Base-by-base conservation (phyloP, 1,139 yeast genomes). In the Pichia terricola region DNA sequence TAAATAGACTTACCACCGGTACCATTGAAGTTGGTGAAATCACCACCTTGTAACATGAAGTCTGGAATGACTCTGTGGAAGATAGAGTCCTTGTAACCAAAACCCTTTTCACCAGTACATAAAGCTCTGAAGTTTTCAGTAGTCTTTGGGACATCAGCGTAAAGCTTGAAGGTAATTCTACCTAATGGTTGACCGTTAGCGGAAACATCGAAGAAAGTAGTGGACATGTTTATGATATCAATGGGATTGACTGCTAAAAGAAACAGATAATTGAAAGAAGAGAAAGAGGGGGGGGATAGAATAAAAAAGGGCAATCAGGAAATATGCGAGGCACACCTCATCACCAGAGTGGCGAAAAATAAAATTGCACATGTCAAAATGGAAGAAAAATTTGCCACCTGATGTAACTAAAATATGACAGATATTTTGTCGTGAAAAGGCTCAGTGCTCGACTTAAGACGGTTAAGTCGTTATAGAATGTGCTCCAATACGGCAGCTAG, bases 31-130 rank as follows among this genome's bases (percentile, higher is more conserved):
- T 81, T 74, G 67, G 95, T 88, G 81, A 88, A 86, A 70, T 88
- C 97, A 80, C 98, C 98, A 72, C 97, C 97, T 75, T 91, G 98
- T 68, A 89, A 77, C 98, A 91, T 91, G 79, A 91, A 91, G 60
- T 85, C 81, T 59, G 97, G 97, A 63, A 91, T 91, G 59, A 91
- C 95, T 74, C 98, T 81, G 89, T 91, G 98, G 95, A 91, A 91
- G 59, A 81, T 70, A 47, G 96, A 88, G 60, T 77, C 79, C 63
- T 83, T 81, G 80, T 82, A 89, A 61, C 97, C 97, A 67, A 75
- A 89, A 52, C 97, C 97, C 77, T 89, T 84, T 76, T 89, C 96
- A 64, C 97, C 97, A 56, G 97, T 91, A 69, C 84, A 75, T 62
- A 91, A 77, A 56, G 96, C 96, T 71, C 96, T 81, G 88, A 91